A percentile compares a stretch with the other conserved stretches of the same genome.
phyloP scores from a whole-genome alignment of 208 protist genomes.

The Crithidia expoeki region DNA sequence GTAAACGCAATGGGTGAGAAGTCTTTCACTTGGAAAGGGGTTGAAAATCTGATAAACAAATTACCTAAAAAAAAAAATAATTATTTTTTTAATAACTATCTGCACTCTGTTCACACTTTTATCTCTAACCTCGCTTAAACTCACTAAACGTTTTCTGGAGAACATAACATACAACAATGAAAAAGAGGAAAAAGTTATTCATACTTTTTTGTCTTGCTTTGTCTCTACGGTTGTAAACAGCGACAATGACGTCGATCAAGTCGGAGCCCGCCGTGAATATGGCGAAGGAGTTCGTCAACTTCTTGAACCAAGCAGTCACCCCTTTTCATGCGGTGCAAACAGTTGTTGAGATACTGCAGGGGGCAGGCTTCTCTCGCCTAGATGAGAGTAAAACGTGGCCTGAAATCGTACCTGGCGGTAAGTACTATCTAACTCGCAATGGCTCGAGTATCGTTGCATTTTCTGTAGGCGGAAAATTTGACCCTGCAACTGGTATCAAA shows the following conservation, averaged over 20 bases:
- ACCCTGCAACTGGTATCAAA: slow-evolving; percentile 84
- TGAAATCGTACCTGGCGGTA: slow-evolving; percentile 70
- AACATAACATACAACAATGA: no score
- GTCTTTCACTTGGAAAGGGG: no score
- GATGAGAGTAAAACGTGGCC: slow-evolving; percentile 65
- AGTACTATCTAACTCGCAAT: slow-evolving; percentile 98
- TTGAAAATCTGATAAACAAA: no score
- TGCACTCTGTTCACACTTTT: no score
- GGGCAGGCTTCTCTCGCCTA: slow-evolving; percentile 63
- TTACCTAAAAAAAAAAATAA: background rate
- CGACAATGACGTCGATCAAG: slow-evolving; percentile 27
- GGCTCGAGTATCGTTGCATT: slow-evolving; percentile 96
- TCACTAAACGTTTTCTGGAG: no score
- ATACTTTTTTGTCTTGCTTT: background rate
- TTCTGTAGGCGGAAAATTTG: slow-evolving; percentile 93
- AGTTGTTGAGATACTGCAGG: slow-evolving; percentile 44
- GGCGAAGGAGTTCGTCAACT: slow-evolving; percentile 69
- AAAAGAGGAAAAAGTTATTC: no score
- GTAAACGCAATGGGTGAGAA: no score
- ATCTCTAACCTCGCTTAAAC: no score
- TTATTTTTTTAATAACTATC: background rate
- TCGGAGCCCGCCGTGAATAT: slow-evolving; percentile 33
- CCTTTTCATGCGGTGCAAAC: slow-evolving; percentile 84
- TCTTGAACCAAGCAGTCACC: slow-evolving; percentile 68
- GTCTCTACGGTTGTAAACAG: no score